These are phyloP conservation scores for Chrysanthemum seticuspe DNA, from an alignment of 129 eudicot genomes.

Conservation along the genomic window DNA sequence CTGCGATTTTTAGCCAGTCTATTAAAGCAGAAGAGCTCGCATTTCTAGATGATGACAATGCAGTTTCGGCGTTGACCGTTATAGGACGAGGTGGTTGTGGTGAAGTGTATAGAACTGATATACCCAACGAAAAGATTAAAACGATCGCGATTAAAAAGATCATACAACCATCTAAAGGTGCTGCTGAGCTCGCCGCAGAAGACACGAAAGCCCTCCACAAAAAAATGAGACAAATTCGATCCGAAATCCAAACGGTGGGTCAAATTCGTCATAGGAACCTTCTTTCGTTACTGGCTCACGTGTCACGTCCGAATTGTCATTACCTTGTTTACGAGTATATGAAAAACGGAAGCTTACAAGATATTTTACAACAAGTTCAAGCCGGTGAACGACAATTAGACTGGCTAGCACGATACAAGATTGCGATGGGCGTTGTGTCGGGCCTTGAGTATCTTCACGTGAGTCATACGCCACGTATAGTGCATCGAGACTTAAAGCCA, in stretches of 20 bases:
- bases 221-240: conserved; percentile 75
- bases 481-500: conserved; percentile 90
- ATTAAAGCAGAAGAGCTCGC: conserved; percentile 70
- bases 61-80: conserved; percentile 41
- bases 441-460: conserved; percentile 89
- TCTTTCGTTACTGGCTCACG: conserved; percentile 69
- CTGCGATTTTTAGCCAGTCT: conserved; percentile 57
- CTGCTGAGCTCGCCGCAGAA: conserved; percentile 60
- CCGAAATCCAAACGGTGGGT: conserved; percentile 90
- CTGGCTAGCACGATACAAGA: conserved; percentile 58
- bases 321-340: conserved; percentile 81
- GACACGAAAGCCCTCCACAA: conserved; percentile 59
- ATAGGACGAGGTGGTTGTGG: conserved; percentile 96
- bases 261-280: conserved; percentile 75
- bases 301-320: conserved; percentile 70
- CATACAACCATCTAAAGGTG: conserved; percentile 62
- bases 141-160: conserved; percentile 73
- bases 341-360: conserved; percentile 92
- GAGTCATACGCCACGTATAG: conserved; percentile 52
- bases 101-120: conserved; percentile 65
- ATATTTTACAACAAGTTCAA: conserved; percentile 42
- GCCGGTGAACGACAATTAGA: conserved; percentile 51
- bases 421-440: conserved; percentile 67
- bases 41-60: conserved; percentile 61
- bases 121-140: conserved; percentile 55